phyloP scores from a whole-genome alignment of 768 basidiomycete genomes.

The Arthromyces matolae region DNA sequence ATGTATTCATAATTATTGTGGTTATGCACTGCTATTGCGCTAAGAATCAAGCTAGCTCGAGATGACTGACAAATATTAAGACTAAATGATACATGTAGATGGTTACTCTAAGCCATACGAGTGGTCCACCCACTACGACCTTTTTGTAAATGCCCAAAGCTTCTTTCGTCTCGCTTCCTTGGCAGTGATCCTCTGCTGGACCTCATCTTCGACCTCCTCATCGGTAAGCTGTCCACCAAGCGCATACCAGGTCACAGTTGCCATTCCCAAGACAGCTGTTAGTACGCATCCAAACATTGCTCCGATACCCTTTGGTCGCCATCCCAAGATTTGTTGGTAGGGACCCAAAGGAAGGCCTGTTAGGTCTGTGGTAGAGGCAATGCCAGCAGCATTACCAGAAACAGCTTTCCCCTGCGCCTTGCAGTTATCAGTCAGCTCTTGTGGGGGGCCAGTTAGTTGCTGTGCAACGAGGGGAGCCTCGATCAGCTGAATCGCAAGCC shows the following conservation, averaged over 20 bases:
- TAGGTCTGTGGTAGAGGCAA: conserved; percentile 65
- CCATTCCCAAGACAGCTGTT: conserved; percentile 80
- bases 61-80: no score
- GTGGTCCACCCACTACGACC: background rate
- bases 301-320: conserved; percentile 68
- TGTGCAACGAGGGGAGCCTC: conserved; percentile 77
- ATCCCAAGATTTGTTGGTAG: conserved; percentile 67
- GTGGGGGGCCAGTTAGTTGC: conserved; percentile 50
- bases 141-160: conserved; percentile 6
- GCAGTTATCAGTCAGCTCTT: conserved; percentile 70
- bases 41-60: no score
- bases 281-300: conserved; percentile 80
- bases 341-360: conserved; percentile 63
- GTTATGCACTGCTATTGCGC: no score
- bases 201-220: conserved; percentile 77
- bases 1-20: conserved; percentile 19
- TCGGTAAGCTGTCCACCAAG: conserved; percentile 71
- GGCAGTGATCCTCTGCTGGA: conserved; percentile 47
- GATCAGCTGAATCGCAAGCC: conserved; percentile 82
- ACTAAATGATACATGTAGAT: no score
- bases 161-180: conserved; percentile 43
- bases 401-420: conserved; percentile 49
- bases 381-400: conserved; percentile 88
- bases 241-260: conserved; percentile 82
- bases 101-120: no score